Percentiles rank a stretch among this genome's conserved stretches.
phyloP scores from a whole-genome alignment of 2,329 filamentous ascomycete genomes.

The Didymella segeticola region DNA sequence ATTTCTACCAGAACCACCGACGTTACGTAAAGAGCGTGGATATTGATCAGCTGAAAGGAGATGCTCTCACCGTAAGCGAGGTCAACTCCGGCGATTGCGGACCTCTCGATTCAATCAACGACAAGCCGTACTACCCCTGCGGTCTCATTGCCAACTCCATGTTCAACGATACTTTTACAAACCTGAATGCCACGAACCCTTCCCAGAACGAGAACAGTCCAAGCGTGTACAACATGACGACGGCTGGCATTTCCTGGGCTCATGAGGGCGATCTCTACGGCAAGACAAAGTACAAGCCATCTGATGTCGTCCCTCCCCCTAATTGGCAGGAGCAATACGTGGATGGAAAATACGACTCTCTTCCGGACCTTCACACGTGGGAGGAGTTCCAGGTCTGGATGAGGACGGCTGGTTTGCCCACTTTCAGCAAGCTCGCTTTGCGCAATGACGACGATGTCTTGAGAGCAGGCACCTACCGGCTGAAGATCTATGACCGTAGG shows the following conservation, averaged over 20 bases:
- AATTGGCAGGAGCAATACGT: conserved; percentile 81
- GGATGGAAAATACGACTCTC: conserved; percentile 68
- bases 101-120: conserved; percentile 63
- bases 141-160: conserved; percentile 95
- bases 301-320: conserved; percentile 78
- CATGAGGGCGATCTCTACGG: conserved; percentile 84
- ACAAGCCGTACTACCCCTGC: conserved; percentile 87
- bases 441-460: conserved; percentile 77
- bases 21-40: conserved; percentile 93
- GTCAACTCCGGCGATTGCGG: conserved; percentile 76
- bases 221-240: conserved; percentile 75
- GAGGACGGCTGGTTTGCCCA: conserved; percentile 91
- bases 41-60: conserved; percentile 80
- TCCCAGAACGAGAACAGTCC: conserved; percentile 44
- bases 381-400: conserved; percentile 98
- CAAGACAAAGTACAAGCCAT: conserved; percentile 67
- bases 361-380: conserved; percentile 75
- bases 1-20: conserved; percentile 99
- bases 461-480: conserved; percentile 73
- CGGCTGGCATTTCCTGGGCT: conserved; percentile 81
- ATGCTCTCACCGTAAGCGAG: conserved; percentile 63
- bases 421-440: conserved; percentile 91
- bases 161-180: conserved; percentile 90
- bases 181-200: conserved; percentile 67
- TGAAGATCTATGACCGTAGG: conserved; percentile 82